Conservation (phyloP, 1,139 yeast genomes). For the Suhomyces bolitotheri region DNA sequence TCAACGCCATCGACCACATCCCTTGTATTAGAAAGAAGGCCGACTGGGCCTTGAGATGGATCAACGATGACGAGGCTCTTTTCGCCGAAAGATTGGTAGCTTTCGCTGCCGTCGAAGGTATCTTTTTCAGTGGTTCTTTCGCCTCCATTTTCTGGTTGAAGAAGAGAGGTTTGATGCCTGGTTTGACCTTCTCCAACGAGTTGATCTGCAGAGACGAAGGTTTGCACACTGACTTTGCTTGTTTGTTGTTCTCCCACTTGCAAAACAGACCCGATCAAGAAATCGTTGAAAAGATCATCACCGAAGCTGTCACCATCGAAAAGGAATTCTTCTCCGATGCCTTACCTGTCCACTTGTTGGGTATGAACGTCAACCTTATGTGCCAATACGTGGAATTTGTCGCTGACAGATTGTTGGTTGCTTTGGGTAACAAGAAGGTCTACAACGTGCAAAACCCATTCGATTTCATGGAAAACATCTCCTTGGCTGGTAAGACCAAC, state of each 20-base stretch:
- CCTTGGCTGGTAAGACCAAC: slow-evolving; percentile 97
- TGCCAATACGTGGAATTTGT: slow-evolving; percentile 96
- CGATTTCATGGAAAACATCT: slow-evolving; percentile 97
- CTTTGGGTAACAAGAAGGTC: slow-evolving; percentile 86
- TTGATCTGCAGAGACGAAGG: slow-evolving; percentile 98
- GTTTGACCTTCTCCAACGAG: slow-evolving; percentile 94
- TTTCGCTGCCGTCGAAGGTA: slow-evolving; percentile 98
- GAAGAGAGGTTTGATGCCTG: slow-evolving; percentile 98
- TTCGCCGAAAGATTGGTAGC: slow-evolving; percentile 96
- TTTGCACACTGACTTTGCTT: slow-evolving; percentile 96
- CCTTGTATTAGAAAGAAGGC: slow-evolving; percentile 96
- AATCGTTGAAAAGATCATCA: slow-evolving; percentile 80
- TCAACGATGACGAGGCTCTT: slow-evolving; percentile 78
- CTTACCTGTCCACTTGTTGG: slow-evolving; percentile 84
- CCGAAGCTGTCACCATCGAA: slow-evolving; percentile 95
- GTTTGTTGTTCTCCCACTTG: slow-evolving; percentile 89
- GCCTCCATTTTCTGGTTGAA: slow-evolving; percentile 98
- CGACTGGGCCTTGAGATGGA: slow-evolving; percentile 98
- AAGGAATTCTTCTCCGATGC: slow-evolving; percentile 94
- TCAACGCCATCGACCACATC: slow-evolving; percentile 91
- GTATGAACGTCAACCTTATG: slow-evolving; percentile 92
- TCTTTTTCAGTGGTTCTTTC: slow-evolving; percentile 95
- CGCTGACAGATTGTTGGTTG: slow-evolving; percentile 89
- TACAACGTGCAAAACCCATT: slow-evolving; percentile 92
- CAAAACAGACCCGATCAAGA: slow-evolving; percentile 79